Percentiles rank a stretch among this genome's conserved stretches.
These are phyloP conservation scores for Calocybe cyanea DNA, from an alignment of 768 basidiomycete genomes.

Conservation along the genomic window DNA sequence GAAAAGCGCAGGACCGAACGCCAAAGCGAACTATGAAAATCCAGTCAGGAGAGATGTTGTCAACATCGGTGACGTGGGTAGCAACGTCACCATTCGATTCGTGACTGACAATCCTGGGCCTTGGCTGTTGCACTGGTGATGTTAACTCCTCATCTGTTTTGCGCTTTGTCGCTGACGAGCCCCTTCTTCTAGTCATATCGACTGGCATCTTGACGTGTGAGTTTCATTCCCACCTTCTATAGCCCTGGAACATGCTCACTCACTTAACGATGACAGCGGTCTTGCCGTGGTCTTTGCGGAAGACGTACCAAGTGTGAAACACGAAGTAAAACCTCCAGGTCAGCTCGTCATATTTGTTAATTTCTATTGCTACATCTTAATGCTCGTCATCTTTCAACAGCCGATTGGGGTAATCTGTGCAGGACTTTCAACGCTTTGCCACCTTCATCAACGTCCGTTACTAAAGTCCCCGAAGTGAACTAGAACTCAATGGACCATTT, in stretches of 20 bases:
- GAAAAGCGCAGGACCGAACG: slow-evolving; percentile 24
- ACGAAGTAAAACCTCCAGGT: slow-evolving; percentile 1
- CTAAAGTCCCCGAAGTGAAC: neutral
- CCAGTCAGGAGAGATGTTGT: slow-evolving; percentile 49
- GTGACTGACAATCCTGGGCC: slow-evolving; percentile 64
- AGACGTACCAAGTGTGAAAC: neutral
- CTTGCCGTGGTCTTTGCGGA: slow-evolving; percentile 12
- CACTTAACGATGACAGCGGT: neutral
- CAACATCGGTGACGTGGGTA: slow-evolving; percentile 33
- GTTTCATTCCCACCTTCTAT: neutral
- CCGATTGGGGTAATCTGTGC: slow-evolving; percentile 6
- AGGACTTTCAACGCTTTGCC: slow-evolving; percentile 5
- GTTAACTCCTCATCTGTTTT: neutral
- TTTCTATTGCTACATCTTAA: neutral
- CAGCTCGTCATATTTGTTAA: neutral
- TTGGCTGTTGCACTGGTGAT: slow-evolving; percentile 46
- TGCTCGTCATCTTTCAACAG: neutral
- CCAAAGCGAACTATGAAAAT: slow-evolving; percentile 33
- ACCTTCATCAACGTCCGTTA: slow-evolving; percentile 2
- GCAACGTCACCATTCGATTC: slow-evolving; percentile 56
- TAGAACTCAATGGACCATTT: neutral
- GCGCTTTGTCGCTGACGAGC: neutral
- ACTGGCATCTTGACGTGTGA: slow-evolving; percentile 32
- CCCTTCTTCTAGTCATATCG: slow-evolving; percentile 26
- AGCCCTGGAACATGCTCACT: neutral